A percentile compares a stretch with the other conserved stretches of the same genome.
phyloP scores from a whole-genome alignment of 805 yeast species.

The Scheffersomyces amazonensis region DNA sequence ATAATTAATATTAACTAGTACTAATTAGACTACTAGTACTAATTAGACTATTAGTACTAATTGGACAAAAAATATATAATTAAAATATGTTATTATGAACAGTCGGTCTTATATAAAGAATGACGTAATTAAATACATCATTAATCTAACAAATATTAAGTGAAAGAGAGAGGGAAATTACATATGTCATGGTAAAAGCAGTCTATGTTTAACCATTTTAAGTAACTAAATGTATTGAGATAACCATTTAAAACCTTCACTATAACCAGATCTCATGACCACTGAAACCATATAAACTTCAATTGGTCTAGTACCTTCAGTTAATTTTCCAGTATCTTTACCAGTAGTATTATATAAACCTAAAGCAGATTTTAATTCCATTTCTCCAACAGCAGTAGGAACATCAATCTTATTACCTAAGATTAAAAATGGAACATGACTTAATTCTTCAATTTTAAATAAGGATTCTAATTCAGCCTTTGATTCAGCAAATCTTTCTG shows the following conservation, averaged over 20 bases:
- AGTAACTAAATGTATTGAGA: conserved; percentile 92
- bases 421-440: conserved; percentile 85
- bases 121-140: no score
- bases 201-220: no score
- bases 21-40: no score
- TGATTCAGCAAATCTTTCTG: conserved; percentile 92
- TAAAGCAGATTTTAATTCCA: conserved; percentile 85
- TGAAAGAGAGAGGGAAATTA: no score
- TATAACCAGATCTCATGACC: conserved; percentile 98
- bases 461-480: conserved; percentile 92
- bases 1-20: no score
- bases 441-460: conserved; percentile 87
- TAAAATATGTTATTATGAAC: no score
- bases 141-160: no score
- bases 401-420: conserved; percentile 97
- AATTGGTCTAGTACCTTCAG: conserved; percentile 80
- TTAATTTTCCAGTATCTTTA: conserved; percentile 62
- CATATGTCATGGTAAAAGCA: no score
- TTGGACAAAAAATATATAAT: no score
- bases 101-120: no score
- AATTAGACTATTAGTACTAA: no score
- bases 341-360: conserved; percentile 87
- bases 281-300: conserved; percentile 98
- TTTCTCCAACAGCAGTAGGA: conserved; percentile 91
- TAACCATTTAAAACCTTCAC: conserved; percentile 98